Evolutionary conservation across 2,329 filamentous ascomycete species (phyloP).

Genomic region (Dothidotthia symphoricarpi): DNA sequence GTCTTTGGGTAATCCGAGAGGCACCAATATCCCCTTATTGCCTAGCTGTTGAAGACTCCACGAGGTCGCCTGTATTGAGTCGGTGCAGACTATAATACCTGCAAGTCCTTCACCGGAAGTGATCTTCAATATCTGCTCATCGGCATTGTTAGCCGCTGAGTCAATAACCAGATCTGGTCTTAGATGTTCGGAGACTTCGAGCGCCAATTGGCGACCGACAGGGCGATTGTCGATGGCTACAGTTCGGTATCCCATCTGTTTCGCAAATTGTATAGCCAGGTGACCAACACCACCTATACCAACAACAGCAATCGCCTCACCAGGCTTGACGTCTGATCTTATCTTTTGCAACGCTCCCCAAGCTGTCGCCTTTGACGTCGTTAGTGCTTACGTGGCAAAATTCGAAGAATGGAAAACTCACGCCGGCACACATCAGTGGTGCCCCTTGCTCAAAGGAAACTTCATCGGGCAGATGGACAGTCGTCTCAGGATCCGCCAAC

Average conservation of each 20-base stretch:
- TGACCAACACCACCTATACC: conserved; percentile 80
- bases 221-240: conserved; percentile 27
- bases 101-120: conserved; percentile 24
- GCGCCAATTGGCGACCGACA: conserved; percentile 22
- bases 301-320: conserved; percentile 74
- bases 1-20: conserved; percentile 24
- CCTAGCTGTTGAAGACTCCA: conserved; percentile 27
- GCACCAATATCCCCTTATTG: conserved; percentile 24
- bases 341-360: conserved; percentile 25
- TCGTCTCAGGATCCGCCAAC: conserved; percentile 32
- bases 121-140: conserved; percentile 14
- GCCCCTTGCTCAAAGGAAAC: conserved; percentile 30
- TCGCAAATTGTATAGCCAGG: conserved; percentile 70
- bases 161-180: conserved; percentile 23
- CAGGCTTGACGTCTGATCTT: conserved; percentile 50
- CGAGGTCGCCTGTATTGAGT: conserved; percentile 21
- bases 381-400: too few relatives aligned
- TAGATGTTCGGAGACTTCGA: conserved; percentile 14
- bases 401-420: too few relatives aligned
- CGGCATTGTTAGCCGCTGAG: conserved; percentile 12
- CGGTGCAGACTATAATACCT: conserved; percentile 28
- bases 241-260: conserved; percentile 24
- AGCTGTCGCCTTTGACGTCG: conserved; percentile 21
- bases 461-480: conserved; percentile 21
- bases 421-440: conserved; percentile 40